Percentiles rank a stretch among this genome's conserved stretches.
These are phyloP conservation scores for Thalassia testudinum DNA, from an alignment of 116 monocot genomes.

Conservation along the genomic window DNA sequence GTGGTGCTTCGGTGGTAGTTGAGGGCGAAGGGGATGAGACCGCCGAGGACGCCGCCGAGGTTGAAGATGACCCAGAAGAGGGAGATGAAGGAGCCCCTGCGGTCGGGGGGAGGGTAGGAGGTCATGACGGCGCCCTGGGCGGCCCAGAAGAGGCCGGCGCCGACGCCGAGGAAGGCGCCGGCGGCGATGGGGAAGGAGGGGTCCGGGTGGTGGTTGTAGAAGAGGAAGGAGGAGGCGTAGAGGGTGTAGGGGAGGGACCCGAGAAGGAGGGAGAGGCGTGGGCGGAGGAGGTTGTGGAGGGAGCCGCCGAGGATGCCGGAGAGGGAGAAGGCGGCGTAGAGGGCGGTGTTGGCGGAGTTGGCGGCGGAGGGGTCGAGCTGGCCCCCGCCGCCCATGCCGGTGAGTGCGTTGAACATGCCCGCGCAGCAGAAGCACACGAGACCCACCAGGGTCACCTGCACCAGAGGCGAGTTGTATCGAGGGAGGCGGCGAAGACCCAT, in stretches of 20 bases:
- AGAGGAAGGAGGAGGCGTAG: conserved; percentile 78
- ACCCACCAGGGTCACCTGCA: conserved; percentile 68
- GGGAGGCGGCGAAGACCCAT: neutral
- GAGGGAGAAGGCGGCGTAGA: conserved; percentile 77
- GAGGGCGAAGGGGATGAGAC: conserved; percentile 73
- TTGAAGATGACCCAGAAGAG: conserved; percentile 93
- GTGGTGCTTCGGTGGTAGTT: conserved; percentile 52
- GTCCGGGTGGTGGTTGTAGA: conserved; percentile 62
- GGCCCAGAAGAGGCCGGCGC: conserved; percentile 85
- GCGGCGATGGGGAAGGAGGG: conserved; percentile 57
- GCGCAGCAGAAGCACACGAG: conserved; percentile 94
- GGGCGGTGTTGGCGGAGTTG: conserved; percentile 91
- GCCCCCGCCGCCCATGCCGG: conserved; percentile 93
- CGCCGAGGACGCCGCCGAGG: conserved; percentile 85
- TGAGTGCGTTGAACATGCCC: conserved; percentile 96
- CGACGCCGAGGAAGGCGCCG: conserved; percentile 70
- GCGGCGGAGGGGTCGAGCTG: conserved; percentile 69
- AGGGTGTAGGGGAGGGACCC: conserved; percentile 73
- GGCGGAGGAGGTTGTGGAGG: conserved; percentile 76
- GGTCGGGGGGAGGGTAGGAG: conserved; percentile 41
- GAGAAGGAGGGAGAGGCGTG: conserved; percentile 61
- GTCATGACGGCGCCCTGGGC: conserved; percentile 92
- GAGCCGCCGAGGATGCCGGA: conserved; percentile 75
- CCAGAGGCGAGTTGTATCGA: conserved; percentile 66
- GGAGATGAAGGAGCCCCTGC: conserved; percentile 71